Evolutionary conservation across 345 rosid species (phyloP).

Genomic region (Viola odorata): DNA sequence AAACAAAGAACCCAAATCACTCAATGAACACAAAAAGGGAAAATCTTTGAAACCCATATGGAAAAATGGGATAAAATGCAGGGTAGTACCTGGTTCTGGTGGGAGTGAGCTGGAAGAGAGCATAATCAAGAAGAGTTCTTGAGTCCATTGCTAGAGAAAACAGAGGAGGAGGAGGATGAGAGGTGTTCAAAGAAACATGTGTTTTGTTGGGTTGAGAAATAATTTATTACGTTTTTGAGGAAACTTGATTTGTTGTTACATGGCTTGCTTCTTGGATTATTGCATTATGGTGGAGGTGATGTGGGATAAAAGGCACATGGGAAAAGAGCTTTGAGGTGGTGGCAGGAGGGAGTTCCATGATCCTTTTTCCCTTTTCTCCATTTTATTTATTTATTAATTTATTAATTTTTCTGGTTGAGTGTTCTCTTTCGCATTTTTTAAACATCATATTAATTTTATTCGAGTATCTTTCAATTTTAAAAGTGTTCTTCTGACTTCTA

Average conservation of each 20-base stretch:
- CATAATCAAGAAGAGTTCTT: conserved; percentile 71
- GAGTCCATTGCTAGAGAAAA: conserved; percentile 55
- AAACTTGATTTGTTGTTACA: background rate
- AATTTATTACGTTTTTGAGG: too few species aligned
- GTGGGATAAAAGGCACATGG: too few species aligned
- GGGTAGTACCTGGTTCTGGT: conserved; percentile 81
- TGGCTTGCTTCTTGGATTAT: background rate
- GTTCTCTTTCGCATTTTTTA: too few species aligned
- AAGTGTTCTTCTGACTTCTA: too few species aligned
- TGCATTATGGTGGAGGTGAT: background rate
- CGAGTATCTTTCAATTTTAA: too few species aligned
- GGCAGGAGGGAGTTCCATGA: too few species aligned
- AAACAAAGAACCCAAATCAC: background rate
- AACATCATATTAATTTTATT: too few species aligned
- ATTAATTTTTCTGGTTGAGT: too few species aligned
- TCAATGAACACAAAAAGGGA: background rate
- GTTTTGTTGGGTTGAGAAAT: background rate
- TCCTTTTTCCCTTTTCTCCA: too few species aligned
- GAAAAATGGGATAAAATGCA: background rate
- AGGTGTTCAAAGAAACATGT: conserved; percentile 12
- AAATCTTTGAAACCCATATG: background rate
- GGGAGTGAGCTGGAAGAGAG: conserved; percentile 91
- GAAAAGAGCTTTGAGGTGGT: background rate
- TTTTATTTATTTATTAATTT: too few species aligned
- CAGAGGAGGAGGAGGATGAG: conserved; percentile 11